Evolutionary conservation across 164 flowering plant species (phyloP), one percentile per base, ranked within the genome.

Genomic region (Echeveria elegans): DNA sequence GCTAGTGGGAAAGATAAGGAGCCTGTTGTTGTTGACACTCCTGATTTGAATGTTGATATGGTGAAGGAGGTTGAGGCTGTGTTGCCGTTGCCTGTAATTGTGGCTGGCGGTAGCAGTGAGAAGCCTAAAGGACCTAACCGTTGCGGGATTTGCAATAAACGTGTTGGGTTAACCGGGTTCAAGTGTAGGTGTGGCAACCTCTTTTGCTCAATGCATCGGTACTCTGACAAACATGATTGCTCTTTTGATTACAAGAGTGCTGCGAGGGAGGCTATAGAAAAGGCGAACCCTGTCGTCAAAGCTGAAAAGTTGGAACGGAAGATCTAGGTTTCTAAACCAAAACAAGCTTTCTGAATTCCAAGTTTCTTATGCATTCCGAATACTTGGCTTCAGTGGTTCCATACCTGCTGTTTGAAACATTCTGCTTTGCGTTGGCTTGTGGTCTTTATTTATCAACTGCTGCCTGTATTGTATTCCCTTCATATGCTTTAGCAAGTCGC

Each of bases 291-390:
- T n/a, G n/a, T n/a, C n/a, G n/a, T n/a, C n/a, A n/a, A n/a, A n/a
- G n/a, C n/a, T n/a, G 85, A 82, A 68, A 82, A 82, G 75, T 80
- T 82, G 15, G 85, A 79, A 60, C 80, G 80, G 63, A 82, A 43
- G 48, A 43, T 43, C 48, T 43, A 43, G 48, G 48, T 43, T 43
- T 11, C 48, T 3, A 11, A 19, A 43, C 48, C 1, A 6, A 43
- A 8, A 19, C 48, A 43, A 43, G 9, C 14, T n/a, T n/a, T n/a
- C n/a, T n/a, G n/a, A n/a, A n/a, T n/a, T n/a, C n/a, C n/a, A n/a
- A n/a, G n/a, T n/a, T n/a, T n/a, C n/a, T n/a, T n/a, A n/a, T n/a
- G n/a, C n/a, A n/a, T n/a, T n/a, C n/a, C n/a, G n/a, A n/a, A n/a
- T n/a, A 50, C 24, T n/a, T n/a, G 24, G 58, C 58, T 50, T 50